These are phyloP conservation scores for Paracorniculantispora psalliotae DNA, from an alignment of 2,329 filamentous ascomycete genomes.

Conservation along the genomic window DNA sequence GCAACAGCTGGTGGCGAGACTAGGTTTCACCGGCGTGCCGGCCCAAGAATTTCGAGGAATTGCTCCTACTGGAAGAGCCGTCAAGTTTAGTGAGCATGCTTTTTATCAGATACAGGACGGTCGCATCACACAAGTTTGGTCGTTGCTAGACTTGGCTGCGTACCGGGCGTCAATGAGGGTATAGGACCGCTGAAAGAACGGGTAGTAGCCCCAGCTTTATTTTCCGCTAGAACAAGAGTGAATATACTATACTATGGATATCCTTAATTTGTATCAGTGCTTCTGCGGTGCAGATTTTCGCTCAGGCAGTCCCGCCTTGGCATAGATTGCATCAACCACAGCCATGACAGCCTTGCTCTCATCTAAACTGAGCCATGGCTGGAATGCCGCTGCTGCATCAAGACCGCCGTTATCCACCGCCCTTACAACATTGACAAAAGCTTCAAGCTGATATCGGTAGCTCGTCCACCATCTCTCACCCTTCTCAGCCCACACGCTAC, in stretches of 20 bases:
- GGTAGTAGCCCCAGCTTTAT: background rate
- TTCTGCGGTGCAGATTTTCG: background rate
- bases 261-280: background rate
- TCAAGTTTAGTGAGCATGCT: slow-evolving; percentile 29
- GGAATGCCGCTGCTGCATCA: background rate
- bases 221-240: no score
- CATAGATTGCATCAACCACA: slow-evolving; percentile 4
- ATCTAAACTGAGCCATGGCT: background rate
- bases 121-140: slow-evolving; percentile 30
- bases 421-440: background rate
- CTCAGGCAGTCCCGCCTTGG: background rate
- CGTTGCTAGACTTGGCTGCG: slow-evolving; percentile 27
- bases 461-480: slow-evolving; percentile 7
- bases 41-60: slow-evolving; percentile 23
- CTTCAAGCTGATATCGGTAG: slow-evolving; percentile 8
- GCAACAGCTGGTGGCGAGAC: slow-evolving; percentile 28
- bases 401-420: background rate
- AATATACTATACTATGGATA: background rate
- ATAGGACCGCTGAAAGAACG: background rate
- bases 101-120: slow-evolving; percentile 30
- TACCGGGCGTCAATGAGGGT: slow-evolving; percentile 16
- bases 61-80: slow-evolving; percentile 23
- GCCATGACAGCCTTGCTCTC: slow-evolving; percentile 3
- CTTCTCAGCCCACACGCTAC: background rate
- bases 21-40: slow-evolving; percentile 28